Conservation (phyloP, 441 rosid genomes). For the Syzygium syzygioides region DNA sequence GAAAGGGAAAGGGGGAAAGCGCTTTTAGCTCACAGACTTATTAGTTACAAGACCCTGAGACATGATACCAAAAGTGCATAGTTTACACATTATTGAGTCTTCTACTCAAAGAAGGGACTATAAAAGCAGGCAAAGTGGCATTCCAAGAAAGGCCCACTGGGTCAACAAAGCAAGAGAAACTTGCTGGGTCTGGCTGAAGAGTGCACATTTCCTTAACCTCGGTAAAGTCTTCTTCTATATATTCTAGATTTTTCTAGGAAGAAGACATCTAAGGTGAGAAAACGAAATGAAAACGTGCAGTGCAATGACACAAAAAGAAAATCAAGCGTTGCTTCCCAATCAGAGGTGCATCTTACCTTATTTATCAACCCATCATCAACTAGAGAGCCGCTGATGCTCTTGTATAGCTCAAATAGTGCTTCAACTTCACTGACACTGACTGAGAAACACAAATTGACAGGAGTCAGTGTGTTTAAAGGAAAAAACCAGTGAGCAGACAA, state of each 20-base stretch:
- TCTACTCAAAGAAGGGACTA: background rate
- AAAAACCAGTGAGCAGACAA: background rate
- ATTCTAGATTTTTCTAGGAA: background rate
- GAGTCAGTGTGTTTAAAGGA: background rate
- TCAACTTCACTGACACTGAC: slow-evolving; percentile 99
- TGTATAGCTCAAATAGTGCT: slow-evolving; percentile 91
- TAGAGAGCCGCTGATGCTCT: slow-evolving; percentile 94
- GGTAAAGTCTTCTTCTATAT: background rate
- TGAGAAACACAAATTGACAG: slow-evolving; percentile 7
- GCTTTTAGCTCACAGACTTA: background rate
- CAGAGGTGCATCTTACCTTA: slow-evolving; percentile 47
- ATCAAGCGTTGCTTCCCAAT: background rate
- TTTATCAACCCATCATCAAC: slow-evolving; percentile 91
- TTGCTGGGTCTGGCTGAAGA: background rate
- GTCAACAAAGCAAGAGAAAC: background rate
- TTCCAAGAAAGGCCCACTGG: background rate
- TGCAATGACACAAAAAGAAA: background rate
- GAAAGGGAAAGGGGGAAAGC: background rate
- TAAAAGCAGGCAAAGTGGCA: background rate
- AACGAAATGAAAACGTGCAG: background rate
- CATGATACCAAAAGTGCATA: background rate
- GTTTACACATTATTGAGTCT: background rate
- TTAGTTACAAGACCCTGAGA: background rate
- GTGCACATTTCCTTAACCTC: background rate
- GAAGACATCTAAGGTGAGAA: background rate